Evolutionary conservation across 2,329 filamentous ascomycete species (phyloP), one percentile per base, ranked within the genome.

Genomic region (Intubia oerlemansii): DNA sequence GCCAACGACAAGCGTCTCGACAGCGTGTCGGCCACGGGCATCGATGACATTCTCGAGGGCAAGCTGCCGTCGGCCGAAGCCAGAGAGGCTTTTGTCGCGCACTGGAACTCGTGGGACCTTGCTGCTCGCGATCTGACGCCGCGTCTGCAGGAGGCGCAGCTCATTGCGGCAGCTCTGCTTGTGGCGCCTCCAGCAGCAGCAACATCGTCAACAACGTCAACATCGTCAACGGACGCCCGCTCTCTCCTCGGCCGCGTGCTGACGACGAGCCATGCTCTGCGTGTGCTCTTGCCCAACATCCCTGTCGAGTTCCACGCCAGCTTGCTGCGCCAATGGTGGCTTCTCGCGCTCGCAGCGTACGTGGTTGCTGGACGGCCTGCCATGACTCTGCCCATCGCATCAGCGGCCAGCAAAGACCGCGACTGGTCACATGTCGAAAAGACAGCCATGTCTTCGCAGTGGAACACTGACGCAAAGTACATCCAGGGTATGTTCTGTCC

Each of bases 281-380:
- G 88, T n/a, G 67, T 91, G 15, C 51, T 98, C 5, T 56, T 98
- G 3, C 80, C 88, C 0, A 49, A 80, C 20, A 54, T 93, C 9
- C 81, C 82, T 0, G 50, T 60, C 10, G 66, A 68, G 41, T 74
- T 72, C 41, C 85, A 92, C 39, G 47, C 81, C 25, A 55, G 56
- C 14, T 54, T 98, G 5, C 59, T 95, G 7, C 61, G 77, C 22
- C 72, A 91, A 46, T 95, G 88, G 82, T 92, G 81, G 78, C 53
- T 98, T 5, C 63, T 92, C 24, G 68, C 75, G 1, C 48, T 93
- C 24, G 65, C 70, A 0, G 64, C 84, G 9, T 95, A 88, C 44
- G 66, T 92, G 30, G 54, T 70, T 3, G 73, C 79, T 42, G 53
- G 75, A 16, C 62, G 85, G 13, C 88, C 84, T 1, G 53, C 59